A percentile compares a stretch with the other conserved stretches of the same genome.
These are phyloP conservation scores for Aspergillus sojae DNA, from an alignment of 2,329 filamentous ascomycete species.

Conservation along the genomic window DNA sequence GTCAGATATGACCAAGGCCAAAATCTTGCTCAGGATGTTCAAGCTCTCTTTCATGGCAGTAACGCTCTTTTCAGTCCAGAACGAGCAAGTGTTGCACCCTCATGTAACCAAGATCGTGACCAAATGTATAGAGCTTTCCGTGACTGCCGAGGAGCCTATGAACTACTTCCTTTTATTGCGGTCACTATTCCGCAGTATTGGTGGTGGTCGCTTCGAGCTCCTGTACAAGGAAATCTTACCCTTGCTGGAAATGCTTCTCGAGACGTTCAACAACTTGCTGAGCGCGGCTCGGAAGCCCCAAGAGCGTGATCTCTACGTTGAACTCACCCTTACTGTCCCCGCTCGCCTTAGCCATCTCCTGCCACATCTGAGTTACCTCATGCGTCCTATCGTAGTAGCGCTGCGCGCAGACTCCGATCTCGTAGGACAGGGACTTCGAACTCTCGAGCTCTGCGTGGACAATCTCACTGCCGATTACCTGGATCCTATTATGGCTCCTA, in stretches of 20 bases:
- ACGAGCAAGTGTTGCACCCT: slow-evolving; percentile 91
- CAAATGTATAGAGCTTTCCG: slow-evolving; percentile 93
- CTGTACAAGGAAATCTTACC: slow-evolving; percentile 98
- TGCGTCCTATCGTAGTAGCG: slow-evolving; percentile 96
- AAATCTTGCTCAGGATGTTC: slow-evolving; percentile 89
- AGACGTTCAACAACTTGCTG: slow-evolving; percentile 93
- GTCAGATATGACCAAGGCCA: slow-evolving; percentile 86
- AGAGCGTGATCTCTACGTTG: slow-evolving; percentile 94
- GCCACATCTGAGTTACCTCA: slow-evolving; percentile 92
- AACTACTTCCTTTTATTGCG: slow-evolving; percentile 96
- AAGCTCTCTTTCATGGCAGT: slow-evolving; percentile 99
- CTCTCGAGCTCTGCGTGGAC: slow-evolving; percentile 93
- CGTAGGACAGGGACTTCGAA: slow-evolving; percentile 90
- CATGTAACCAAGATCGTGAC: slow-evolving; percentile 98
- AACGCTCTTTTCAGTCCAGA: slow-evolving; percentile 89
- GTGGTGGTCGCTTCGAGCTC: slow-evolving; percentile 94
- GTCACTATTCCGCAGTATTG: slow-evolving; percentile 93
- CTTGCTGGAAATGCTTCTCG: slow-evolving; percentile 92
- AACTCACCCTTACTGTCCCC: slow-evolving; percentile 93
- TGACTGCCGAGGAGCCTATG: slow-evolving; percentile 94
- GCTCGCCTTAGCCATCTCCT: slow-evolving; percentile 91
- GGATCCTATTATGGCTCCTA: slow-evolving; percentile 97
- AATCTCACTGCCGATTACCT: slow-evolving; percentile 97
- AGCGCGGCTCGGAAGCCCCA: slow-evolving; percentile 85
- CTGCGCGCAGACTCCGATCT: slow-evolving; percentile 88